A percentile compares a stretch with the other conserved stretches of the same genome.
Evolutionary conservation across 441 rosid genomes (phyloP).

Genomic region (Metrosideros polymorpha): DNA sequence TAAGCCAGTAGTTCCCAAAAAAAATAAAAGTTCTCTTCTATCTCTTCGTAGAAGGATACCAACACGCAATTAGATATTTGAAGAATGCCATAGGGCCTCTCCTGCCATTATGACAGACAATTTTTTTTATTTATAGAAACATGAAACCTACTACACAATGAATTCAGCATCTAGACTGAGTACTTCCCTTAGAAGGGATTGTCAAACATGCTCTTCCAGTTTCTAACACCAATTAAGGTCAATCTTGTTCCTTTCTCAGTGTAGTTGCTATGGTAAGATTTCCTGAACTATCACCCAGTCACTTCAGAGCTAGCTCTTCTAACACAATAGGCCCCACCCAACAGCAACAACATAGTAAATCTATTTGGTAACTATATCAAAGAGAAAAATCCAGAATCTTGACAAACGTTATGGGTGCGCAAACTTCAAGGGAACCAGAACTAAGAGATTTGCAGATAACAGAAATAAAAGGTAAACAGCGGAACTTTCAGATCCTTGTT

Average conservation of each 20-base stretch:
- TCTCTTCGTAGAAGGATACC: not conserved
- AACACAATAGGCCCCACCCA: not conserved
- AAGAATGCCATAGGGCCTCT: not conserved
- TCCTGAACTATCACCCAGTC: not conserved
- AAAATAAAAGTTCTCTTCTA: not conserved
- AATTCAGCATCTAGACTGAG: not conserved
- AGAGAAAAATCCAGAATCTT: not conserved
- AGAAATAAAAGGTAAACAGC: not conserved
- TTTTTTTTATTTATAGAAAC: not conserved
- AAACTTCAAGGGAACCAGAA: not conserved
- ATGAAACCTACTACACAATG: not conserved
- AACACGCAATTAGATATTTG: not conserved
- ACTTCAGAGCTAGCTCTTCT: not conserved
- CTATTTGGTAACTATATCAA: not conserved
- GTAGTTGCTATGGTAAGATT: not conserved
- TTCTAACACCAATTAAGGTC: not conserved
- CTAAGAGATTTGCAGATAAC: not conserved
- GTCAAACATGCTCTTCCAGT: not conserved
- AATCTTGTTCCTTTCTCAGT: not conserved
- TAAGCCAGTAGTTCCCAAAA: not conserved
- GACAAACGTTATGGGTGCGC: not conserved
- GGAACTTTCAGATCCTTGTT: not conserved
- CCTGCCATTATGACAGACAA: not conserved
- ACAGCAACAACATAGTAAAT: not conserved
- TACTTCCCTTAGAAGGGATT: not conserved